Evolutionary conservation across 352 stramenopile species (phyloP).

Genomic region (Globisporangium nunn): DNA sequence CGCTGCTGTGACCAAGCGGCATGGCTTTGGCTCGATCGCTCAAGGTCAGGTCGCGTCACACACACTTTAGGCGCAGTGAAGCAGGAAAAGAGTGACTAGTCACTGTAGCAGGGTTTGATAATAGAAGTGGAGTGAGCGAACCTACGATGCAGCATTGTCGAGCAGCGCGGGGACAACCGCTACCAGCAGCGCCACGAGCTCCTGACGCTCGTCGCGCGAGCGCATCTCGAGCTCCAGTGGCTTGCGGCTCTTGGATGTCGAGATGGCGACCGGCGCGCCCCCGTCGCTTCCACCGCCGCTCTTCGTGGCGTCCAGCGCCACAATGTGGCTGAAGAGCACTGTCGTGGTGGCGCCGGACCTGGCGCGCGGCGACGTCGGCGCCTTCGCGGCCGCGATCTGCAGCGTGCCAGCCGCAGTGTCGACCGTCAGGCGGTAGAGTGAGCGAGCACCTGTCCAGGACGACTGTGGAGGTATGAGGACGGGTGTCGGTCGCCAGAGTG

Average conservation of each 20-base stretch:
- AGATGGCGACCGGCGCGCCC: conserved; percentile 13
- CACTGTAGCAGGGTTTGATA: too few species aligned
- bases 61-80: too few species aligned
- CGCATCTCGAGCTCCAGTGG: conserved; percentile 37
- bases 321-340: conserved; percentile 29
- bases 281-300: conserved; percentile 4
- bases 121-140: too few species aligned
- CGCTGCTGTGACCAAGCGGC: background rate
- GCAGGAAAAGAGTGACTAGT: too few species aligned
- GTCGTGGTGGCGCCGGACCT: conserved; percentile 2
- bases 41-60: too few species aligned
- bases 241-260: conserved; percentile 17
- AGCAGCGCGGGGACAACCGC: conserved; percentile 14
- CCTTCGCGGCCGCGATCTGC: conserved; percentile 21
- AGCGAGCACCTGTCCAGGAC: conserved; percentile 37
- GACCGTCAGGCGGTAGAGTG: conserved; percentile 28
- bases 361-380: conserved; percentile 18
- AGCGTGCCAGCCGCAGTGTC: conserved; percentile 18
- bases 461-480: conserved; percentile 11
- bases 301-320: conserved; percentile 23
- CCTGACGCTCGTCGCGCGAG: conserved; percentile 26
- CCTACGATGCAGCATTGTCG: conserved; percentile 7
- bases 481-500: background rate
- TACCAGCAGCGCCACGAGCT: conserved; percentile 14
- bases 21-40: background rate